A percentile compares a stretch with the other conserved stretches of the same genome.
Conservation (phyloP, 2,329 filamentous ascomycete species). For the Hypoxylon sp. region DNA sequence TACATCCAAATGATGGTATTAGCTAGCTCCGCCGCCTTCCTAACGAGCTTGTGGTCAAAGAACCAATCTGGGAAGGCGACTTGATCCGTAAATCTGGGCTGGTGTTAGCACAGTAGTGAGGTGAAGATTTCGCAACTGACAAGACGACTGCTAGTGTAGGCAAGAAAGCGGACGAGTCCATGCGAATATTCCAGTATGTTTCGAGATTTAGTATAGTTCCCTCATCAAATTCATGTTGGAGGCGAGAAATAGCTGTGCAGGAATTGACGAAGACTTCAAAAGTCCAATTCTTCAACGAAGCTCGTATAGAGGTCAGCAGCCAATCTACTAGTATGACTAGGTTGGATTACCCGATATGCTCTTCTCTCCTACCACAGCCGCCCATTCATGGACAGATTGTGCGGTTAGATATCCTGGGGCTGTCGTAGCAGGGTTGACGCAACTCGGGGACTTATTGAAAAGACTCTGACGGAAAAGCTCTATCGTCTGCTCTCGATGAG, state of each 20-base stretch:
- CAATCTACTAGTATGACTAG: background rate
- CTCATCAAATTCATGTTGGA: conserved; percentile 22
- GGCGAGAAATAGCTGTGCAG: conserved; percentile 10
- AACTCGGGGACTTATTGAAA: background rate
- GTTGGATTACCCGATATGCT: conserved; percentile 15
- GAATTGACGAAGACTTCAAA: conserved; percentile 14
- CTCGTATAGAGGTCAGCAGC: conserved; percentile 3
- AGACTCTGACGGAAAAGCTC: conserved; percentile 14
- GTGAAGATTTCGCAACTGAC: background rate
- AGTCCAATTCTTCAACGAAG: conserved; percentile 21
- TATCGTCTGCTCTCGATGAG: conserved; percentile 23
- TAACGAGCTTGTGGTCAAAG: conserved; percentile 9
- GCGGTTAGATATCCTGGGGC: conserved; percentile 16
- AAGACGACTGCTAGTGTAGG: conserved; percentile 22
- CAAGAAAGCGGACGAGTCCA: conserved; percentile 11
- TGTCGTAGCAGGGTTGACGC: conserved; percentile 7
- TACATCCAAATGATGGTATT: conserved; percentile 26
- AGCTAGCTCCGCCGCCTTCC: conserved; percentile 13
- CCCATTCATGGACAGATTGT: conserved; percentile 27
- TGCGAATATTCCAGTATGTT: conserved; percentile 19
- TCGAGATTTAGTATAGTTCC: conserved; percentile 19
- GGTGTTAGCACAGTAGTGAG: background rate
- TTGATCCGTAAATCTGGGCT: conserved; percentile 10
- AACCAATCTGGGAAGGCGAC: conserved; percentile 25
- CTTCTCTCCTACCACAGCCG: conserved; percentile 13